Conservation (phyloP, 495 filamentous ascomycete species). For the Xylaria cubensis region DNA sequence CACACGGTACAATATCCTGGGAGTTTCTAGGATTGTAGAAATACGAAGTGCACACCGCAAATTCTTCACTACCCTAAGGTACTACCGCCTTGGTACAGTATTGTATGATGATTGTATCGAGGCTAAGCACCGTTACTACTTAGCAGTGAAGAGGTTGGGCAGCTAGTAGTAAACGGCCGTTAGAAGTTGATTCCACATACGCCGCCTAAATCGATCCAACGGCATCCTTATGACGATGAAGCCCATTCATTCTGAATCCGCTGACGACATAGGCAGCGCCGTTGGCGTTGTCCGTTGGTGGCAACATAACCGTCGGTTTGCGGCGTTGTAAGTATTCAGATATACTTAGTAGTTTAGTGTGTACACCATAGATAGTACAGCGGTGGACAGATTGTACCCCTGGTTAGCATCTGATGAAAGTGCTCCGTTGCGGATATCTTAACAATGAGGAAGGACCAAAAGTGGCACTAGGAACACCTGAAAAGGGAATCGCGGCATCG, state of each 20-base stretch:
- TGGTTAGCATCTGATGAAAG: conserved; percentile 5
- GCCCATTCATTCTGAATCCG: not conserved
- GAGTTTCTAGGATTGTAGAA: not conserved
- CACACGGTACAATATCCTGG: not conserved
- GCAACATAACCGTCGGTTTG: not conserved
- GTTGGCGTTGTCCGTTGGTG: not conserved
- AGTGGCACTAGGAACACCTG: not conserved
- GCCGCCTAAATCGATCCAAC: conserved; percentile 17
- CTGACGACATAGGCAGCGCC: not conserved
- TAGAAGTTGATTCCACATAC: not conserved
- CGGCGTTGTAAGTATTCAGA: not conserved
- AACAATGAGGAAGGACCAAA: not conserved
- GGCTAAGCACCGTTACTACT: not conserved
- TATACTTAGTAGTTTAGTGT: not conserved
- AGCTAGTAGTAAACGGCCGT: not conserved
- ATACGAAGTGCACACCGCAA: not conserved
- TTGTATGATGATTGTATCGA: not conserved
- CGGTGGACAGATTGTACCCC: not conserved
- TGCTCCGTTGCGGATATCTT: not conserved
- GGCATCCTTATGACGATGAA: conserved; percentile 16
- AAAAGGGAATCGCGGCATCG: conserved; percentile 14
- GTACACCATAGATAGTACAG: not conserved
- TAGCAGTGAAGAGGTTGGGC: not conserved
- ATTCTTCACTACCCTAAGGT: not conserved
- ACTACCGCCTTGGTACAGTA: not conserved